Percentiles rank a stretch among this genome's conserved stretches.
Evolutionary conservation across 345 rosid genomes (phyloP).

Genomic region (Draba incana): DNA sequence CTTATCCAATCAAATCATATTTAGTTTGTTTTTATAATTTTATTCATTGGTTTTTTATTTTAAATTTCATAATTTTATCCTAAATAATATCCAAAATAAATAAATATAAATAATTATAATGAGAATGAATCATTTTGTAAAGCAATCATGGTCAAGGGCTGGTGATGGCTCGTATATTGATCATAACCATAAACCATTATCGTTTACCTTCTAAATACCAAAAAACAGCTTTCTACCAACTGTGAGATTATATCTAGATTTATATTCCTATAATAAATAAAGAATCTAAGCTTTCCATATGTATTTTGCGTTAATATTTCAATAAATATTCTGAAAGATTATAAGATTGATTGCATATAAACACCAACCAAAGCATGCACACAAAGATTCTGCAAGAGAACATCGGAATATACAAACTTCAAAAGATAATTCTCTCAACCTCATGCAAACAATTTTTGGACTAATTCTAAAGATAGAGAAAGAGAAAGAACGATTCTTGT

Average conservation of each 20-base stretch:
- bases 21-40: not conserved
- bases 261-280: too few relatives aligned
- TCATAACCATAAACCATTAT: too few relatives aligned
- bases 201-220: too few relatives aligned
- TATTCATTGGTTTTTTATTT: too few relatives aligned
- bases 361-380: not conserved
- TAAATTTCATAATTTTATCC: too few relatives aligned
- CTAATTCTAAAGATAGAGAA: constrained; percentile 27
- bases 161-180: too few relatives aligned
- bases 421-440: not conserved
- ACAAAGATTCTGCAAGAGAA: constrained; percentile 8
- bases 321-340: not conserved
- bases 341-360: not conserved
- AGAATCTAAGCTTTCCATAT: not conserved
- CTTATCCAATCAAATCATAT: not conserved
- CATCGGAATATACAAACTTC: not conserved
- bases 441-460: constrained; percentile 30
- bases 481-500: constrained; percentile 16
- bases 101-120: too few relatives aligned
- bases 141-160: too few relatives aligned
- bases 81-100: too few relatives aligned
- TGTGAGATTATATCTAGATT: too few relatives aligned
- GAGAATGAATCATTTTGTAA: too few relatives aligned
- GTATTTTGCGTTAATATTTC: not conserved
- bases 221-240: too few relatives aligned